These are phyloP conservation scores for Lachnellula hyalina DNA, from an alignment of 2,329 filamentous ascomycete genomes.

Conservation along the genomic window DNA sequence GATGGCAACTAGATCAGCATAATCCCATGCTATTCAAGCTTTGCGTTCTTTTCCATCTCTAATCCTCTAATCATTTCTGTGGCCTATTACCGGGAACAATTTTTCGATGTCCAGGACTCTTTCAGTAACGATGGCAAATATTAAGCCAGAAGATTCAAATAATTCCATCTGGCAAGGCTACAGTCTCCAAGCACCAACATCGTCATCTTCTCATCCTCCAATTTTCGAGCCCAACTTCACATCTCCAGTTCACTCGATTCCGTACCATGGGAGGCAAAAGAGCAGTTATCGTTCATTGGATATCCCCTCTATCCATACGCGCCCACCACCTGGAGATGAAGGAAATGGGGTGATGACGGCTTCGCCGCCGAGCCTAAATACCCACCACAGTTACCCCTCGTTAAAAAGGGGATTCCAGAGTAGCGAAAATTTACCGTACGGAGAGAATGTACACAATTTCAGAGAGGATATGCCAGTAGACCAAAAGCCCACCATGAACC, in stretches of 20 bases:
- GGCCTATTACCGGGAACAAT: constrained; percentile 16
- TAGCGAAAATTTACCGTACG: constrained; percentile 26
- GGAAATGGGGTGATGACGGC: constrained; percentile 20
- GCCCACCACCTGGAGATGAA: constrained; percentile 19
- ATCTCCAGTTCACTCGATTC: constrained; percentile 19
- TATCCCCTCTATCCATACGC: constrained; percentile 24
- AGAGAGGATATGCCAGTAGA: constrained; percentile 28
- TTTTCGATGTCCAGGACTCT: constrained; percentile 30
- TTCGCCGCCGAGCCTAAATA: constrained; percentile 26
- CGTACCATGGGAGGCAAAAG: constrained; percentile 27
- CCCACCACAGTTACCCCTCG: constrained; percentile 30
- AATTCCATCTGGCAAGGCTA: constrained; percentile 31
- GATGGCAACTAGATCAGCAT: constrained; percentile 20
- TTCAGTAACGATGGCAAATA: constrained; percentile 30
- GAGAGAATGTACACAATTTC: constrained; percentile 25
- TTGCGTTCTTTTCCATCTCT: constrained; percentile 14
- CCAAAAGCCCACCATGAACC: constrained; percentile 29
- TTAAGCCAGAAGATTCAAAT: constrained; percentile 31
- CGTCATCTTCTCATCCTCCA: constrained; percentile 21
- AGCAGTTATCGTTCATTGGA: constrained; percentile 29
- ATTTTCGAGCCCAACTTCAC: constrained; percentile 25
- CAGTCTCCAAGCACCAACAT: constrained; percentile 22
- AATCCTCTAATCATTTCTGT: constrained; percentile 9
- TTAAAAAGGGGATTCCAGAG: constrained; percentile 29
- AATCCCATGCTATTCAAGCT: constrained; percentile 17